These are phyloP conservation scores for Daldinia sp. DNA, from an alignment of 2,329 filamentous ascomycete species.

Conservation along the genomic window DNA sequence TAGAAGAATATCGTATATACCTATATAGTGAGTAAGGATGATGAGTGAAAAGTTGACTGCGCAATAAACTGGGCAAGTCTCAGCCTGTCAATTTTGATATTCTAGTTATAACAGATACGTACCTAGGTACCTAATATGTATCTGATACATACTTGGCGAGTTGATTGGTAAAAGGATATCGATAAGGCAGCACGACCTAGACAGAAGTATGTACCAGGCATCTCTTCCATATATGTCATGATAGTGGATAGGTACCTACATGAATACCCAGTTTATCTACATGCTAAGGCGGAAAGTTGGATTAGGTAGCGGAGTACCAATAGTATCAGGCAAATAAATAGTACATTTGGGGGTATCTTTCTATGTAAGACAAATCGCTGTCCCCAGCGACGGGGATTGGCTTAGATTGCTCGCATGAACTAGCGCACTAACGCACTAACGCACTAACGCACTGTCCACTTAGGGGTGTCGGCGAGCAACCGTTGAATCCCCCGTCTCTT, in stretches of 20 bases:
- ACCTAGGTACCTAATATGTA: not conserved
- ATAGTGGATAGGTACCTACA: too few relatives aligned
- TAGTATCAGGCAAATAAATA: too few relatives aligned
- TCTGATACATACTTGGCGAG: not conserved
- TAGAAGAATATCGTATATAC: conserved; percentile 1
- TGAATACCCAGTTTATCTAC: too few relatives aligned
- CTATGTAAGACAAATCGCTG: not conserved
- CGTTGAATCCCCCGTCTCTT: conserved; percentile 12
- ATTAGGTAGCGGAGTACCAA: not conserved
- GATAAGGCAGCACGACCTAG: too few relatives aligned
- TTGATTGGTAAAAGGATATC: not conserved
- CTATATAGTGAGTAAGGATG: not conserved
- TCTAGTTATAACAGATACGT: not conserved
- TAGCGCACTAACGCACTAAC: conserved; percentile 5
- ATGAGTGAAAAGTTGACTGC: conserved; percentile 5
- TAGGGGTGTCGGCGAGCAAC: not conserved
- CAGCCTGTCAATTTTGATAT: conserved; percentile 33
- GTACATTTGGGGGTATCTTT: not conserved
- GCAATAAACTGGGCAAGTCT: conserved; percentile 16
- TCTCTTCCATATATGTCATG: too few relatives aligned
- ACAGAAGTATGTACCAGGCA: too few relatives aligned
- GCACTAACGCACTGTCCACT: conserved; percentile 13
- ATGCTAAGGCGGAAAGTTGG: too few relatives aligned
- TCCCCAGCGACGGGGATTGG: not conserved
- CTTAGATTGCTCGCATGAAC: conserved; percentile 16